Percentiles rank a stretch among this genome's conserved stretches.
Conservation (phyloP, 805 yeast species). For the Metschnikowia cubensis region DNA sequence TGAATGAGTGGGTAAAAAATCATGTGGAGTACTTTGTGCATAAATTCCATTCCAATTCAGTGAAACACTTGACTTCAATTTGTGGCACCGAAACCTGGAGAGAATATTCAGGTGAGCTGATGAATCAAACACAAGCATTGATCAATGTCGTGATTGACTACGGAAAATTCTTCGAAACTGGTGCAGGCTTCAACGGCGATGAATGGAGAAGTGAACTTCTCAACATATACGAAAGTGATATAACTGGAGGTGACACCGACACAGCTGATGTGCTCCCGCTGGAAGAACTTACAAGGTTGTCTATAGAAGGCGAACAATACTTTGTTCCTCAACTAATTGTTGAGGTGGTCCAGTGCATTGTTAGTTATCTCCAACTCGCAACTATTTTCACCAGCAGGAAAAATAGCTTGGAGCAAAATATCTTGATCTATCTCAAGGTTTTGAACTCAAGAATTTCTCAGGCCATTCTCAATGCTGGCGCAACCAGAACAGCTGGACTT, state of each 20-base stretch:
- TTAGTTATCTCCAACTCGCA: conserved; percentile 53
- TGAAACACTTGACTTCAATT: conserved; percentile 42
- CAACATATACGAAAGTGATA: conserved; percentile 19
- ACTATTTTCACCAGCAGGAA: conserved; percentile 50
- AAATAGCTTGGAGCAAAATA: conserved; percentile 37
- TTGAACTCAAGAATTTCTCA: conserved; percentile 54
- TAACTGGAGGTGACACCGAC: not conserved
- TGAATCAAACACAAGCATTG: conserved; percentile 25
- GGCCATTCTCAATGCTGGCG: conserved; percentile 70
- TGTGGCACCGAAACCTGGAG: conserved; percentile 78
- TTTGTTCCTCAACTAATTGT: conserved; percentile 29
- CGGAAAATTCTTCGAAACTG: conserved; percentile 21
- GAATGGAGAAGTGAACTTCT: conserved; percentile 25
- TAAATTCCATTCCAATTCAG: conserved; percentile 50
- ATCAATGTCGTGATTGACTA: conserved; percentile 25
- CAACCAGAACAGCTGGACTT: conserved; percentile 68
- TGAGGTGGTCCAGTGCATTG: conserved; percentile 28
- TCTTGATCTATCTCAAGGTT: conserved; percentile 42
- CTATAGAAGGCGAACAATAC: conserved; percentile 22
- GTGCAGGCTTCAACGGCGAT: conserved; percentile 23
- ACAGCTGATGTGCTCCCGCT: not conserved
- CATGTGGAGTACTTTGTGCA: conserved; percentile 61
- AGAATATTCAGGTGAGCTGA: conserved; percentile 53
- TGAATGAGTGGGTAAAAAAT: conserved; percentile 62
- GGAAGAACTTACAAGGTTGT: conserved; percentile 2